Evolutionary conservation across 2,329 filamentous ascomycete genomes (phyloP).

Genomic region (Escovopsis sp.): DNA sequence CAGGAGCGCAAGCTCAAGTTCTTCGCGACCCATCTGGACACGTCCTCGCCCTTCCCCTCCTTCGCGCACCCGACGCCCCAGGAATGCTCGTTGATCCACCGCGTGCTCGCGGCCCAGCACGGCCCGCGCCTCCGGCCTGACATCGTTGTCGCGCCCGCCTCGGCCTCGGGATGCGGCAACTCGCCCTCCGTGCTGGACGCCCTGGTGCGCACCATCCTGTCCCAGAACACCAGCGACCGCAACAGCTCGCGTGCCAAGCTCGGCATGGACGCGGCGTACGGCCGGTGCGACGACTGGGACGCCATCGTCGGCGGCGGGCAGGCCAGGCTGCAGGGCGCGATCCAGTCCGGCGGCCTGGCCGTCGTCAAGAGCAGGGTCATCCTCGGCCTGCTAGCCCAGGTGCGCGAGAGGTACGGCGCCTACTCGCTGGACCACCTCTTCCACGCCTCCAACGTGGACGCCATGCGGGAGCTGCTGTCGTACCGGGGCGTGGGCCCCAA

Average conservation of each 20-base stretch:
- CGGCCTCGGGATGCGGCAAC: constrained; percentile 47
- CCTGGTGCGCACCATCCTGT: constrained; percentile 35
- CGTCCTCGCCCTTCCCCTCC: constrained; percentile 51
- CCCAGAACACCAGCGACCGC: constrained; percentile 35
- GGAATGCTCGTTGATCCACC: constrained; percentile 55
- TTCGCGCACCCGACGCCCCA: constrained; percentile 49
- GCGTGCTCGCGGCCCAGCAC: constrained; percentile 48
- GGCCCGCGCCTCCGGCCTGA: constrained; percentile 48
- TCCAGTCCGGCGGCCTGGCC: constrained; percentile 56
- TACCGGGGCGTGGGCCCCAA: constrained; percentile 40
- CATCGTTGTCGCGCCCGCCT: constrained; percentile 44
- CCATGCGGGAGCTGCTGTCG: constrained; percentile 33
- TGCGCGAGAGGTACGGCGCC: constrained; percentile 27
- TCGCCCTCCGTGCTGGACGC: constrained; percentile 36
- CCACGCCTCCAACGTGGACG: constrained; percentile 25
- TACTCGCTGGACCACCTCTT: constrained; percentile 38
- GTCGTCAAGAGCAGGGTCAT: constrained; percentile 61
- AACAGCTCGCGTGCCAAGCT: constrained; percentile 46
- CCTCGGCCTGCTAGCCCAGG: constrained; percentile 52
- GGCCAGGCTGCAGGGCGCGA: constrained; percentile 37
- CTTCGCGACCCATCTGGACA: constrained; percentile 22
- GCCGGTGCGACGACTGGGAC: constrained; percentile 27
- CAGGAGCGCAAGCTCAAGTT: constrained; percentile 29
- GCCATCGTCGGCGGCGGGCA: constrained; percentile 25
- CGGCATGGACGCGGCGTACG: constrained; percentile 30